Evolutionary conservation across 2,329 filamentous ascomycete genomes (phyloP).

Genomic region (Aspergillus sp.): DNA sequence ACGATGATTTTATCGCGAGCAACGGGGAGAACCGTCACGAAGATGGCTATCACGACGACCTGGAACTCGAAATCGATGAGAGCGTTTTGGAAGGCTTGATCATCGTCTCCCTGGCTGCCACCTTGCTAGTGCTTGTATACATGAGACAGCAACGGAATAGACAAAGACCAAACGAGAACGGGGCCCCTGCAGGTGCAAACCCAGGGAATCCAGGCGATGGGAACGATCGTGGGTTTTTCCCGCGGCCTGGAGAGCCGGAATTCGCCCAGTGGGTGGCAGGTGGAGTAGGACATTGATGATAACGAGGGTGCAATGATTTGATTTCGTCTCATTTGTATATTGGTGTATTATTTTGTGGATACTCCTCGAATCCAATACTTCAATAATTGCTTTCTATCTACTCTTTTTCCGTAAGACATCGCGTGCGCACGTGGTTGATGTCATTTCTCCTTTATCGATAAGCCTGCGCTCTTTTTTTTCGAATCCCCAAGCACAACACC

Average conservation of each 20-base stretch:
- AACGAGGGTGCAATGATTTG: not conserved
- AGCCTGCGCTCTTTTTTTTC: not conserved
- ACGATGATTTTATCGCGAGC: slow-evolving; percentile 27
- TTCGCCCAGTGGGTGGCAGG: slow-evolving; percentile 65
- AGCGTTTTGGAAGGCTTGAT: slow-evolving; percentile 79
- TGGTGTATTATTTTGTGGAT: not conserved
- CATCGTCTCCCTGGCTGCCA: slow-evolving; percentile 72
- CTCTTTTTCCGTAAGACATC: slow-evolving; percentile 1
- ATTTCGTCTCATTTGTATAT: not conserved
- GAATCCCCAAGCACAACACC: too few relatives aligned
- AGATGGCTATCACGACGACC: slow-evolving; percentile 55
- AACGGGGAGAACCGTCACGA: slow-evolving; percentile 31
- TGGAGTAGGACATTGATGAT: slow-evolving; percentile 52
- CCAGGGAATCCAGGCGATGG: slow-evolving; percentile 17
- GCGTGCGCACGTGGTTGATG: not conserved
- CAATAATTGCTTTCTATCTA: slow-evolving; percentile 5
- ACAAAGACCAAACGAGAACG: slow-evolving; percentile 31
- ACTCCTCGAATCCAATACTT: too few relatives aligned
- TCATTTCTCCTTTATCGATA: slow-evolving; percentile 10
- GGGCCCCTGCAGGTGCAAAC: slow-evolving; percentile 17
- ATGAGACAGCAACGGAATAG: slow-evolving; percentile 52
- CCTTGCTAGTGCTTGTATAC: slow-evolving; percentile 73
- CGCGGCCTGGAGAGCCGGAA: slow-evolving; percentile 62
- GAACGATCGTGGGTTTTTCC: slow-evolving; percentile 56
- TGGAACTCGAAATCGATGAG: slow-evolving; percentile 64